Base-by-base conservation (phyloP, 768 basidiomycete species). In the Pisolithus tinctorius region DNA sequence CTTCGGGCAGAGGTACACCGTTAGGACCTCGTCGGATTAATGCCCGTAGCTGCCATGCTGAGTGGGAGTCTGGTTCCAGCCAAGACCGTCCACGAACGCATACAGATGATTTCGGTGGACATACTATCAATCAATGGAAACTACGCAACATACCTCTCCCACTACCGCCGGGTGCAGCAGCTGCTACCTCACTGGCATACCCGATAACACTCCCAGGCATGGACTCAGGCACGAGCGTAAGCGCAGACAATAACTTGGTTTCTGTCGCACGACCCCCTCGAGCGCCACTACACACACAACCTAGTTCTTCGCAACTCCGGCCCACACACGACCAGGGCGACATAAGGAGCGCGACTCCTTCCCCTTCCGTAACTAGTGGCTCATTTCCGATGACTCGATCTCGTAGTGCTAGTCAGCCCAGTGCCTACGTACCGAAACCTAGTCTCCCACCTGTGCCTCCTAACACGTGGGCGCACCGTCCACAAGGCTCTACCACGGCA, bases 371-470 rank as follows among this genome's bases (percentile, higher is more conserved):
- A 48, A 65, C 51, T 44, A 48, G 47, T 30, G 47, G 16, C 16
- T 47, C 54, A 20, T 41, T 56, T 37, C 57, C 63, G 27, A 70
- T 71, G 4, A 79, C 58, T 56, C 81, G 88, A 48, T 84, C 83
- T 26, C 77, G 88, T 48, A 90, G 86, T 60, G 80, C 80, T n/a
- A 91, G 88, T 65, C 86, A 89, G 60, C 88, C 88, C 1, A 81
- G 69, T 39, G 81, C 82, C 26, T 89, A 88, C 58, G 67, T 81
- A 13, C 81, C 85, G 20, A 76, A 76, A 44, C 47, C 52, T 54
- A 61, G 71, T 14, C 71, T 69, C 9, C 77, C 77, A 11, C 88
- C 88, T 10, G 73, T 83, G 25, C 75, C 79, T 30, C 67, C 76
- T 36, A 48, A 55, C 39, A 67, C 75, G 27, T 83, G 84, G 83